phyloP scores from a whole-genome alignment of 352 stramenopile species.

The Globisporangium spinosum region DNA sequence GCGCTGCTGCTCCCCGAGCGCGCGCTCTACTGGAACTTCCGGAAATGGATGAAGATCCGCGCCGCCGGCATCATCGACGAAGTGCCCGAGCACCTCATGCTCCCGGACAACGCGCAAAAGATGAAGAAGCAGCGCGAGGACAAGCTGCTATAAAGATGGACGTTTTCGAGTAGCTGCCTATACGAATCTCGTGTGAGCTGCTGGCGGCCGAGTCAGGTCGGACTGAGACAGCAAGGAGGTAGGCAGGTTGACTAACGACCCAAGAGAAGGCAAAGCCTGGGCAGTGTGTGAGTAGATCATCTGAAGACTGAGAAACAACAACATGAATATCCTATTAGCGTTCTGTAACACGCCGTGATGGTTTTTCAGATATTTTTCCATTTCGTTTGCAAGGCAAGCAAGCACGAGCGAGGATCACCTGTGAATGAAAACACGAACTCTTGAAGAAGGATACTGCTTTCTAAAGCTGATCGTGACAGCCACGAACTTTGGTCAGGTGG shows the following conservation, averaged over 20 bases:
- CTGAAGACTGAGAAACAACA: neutral
- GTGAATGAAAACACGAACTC: no score
- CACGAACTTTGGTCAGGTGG: no score
- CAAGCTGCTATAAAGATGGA: neutral
- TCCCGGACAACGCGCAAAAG: slow-evolving; percentile 26
- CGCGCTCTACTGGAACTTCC: slow-evolving; percentile 84
- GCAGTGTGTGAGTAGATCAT: neutral
- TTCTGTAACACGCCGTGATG: neutral
- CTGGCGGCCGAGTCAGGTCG: neutral
- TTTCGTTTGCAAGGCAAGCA: neutral
- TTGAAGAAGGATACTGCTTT: no score
- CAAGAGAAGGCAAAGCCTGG: neutral
- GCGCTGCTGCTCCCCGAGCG: slow-evolving; percentile 61
- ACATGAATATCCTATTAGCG: slow-evolving; percentile 11
- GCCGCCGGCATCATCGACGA: slow-evolving; percentile 49
- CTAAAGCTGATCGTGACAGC: no score
- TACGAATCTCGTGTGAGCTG: no score
- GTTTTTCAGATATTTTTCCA: neutral
- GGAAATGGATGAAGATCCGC: slow-evolving; percentile 82
- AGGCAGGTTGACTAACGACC: neutral
- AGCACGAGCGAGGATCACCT: neutral
- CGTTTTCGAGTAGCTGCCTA: no score
- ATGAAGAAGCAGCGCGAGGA: slow-evolving; percentile 25
- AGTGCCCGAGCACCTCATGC: slow-evolving; percentile 60
- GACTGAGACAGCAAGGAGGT: neutral